Base-by-base conservation (phyloP, 805 yeast species). In the Metschnikowia borealis region DNA sequence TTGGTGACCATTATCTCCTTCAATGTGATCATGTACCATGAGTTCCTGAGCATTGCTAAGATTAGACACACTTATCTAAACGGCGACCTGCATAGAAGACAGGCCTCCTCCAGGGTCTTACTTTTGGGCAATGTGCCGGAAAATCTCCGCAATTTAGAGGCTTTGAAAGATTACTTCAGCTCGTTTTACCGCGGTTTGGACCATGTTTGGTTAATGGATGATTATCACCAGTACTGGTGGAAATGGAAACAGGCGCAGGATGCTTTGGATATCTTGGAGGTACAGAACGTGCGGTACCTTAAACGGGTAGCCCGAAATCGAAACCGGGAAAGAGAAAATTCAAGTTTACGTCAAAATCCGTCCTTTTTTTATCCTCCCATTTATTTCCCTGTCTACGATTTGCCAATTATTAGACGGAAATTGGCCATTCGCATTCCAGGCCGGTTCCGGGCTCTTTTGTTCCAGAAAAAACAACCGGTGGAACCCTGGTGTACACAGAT, bases 151-250 rank as follows among this genome's bases (percentile, higher is more conserved):
- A 61, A 68, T 11, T 36, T 44, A 2, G 65, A 64, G 1, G 52
- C 57, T 0, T 56, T 79, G 8, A 53, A 48, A 10, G 44, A 57
- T 0, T 44, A 67, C 1, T 73, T 79, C 47, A 57, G 65, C 2
- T 62, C 70, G 0, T 66, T 83, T 5, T 82, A 85, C 0, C 84
- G 83, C 0, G 79, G 80, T 1, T 74, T 86, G 1, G 70, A 73
- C 11, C 71, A 72, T 21, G 66, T 87, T 0, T 84, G 90, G 89
- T 79, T 82, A 49, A 74, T 84, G 0, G 63, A 69, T 50, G 71
- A 70, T 44, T 66, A 61, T 44, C 49, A 49, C 15, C 46, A 50
- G 26, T 62, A 59, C 11, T 51, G 56, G 37, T 47, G 56, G 23
- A 53, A 61, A 21, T 65, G 63, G 8, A 39, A 42, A 3, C 54